phyloP scores from a whole-genome alignment of 2,329 filamentous ascomycete genomes.

The Leptographium flavum region DNA sequence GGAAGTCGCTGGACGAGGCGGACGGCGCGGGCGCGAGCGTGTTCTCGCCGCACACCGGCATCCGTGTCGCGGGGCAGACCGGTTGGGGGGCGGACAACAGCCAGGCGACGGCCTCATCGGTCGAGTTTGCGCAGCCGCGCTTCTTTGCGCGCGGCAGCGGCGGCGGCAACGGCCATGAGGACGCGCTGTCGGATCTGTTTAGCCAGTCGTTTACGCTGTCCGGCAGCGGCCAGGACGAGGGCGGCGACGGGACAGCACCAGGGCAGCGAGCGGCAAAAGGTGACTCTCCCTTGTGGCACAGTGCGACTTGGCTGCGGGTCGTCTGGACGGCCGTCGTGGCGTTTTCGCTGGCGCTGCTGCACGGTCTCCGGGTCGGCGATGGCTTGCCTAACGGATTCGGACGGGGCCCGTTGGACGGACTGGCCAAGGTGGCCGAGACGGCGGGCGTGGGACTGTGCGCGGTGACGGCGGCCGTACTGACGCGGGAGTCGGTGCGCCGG shows the following conservation, averaged over 20 bases:
- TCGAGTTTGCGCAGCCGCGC: constrained; percentile 32
- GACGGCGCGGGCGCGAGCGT: not conserved
- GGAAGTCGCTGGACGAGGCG: constrained; percentile 6
- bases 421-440: constrained; percentile 4
- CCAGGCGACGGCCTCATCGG: not conserved
- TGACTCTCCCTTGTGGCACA: too few relatives aligned
- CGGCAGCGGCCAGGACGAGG: constrained; percentile 6
- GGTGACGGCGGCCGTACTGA: constrained; percentile 4
- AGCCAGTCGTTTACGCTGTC: constrained; percentile 27
- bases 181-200: constrained; percentile 29
- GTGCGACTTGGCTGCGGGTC: not conserved
- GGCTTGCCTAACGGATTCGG: too few relatives aligned
- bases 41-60: not conserved
- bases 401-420: not conserved
- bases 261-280: not conserved
- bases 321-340: not conserved
- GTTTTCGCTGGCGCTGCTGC: not conserved
- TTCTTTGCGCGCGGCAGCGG: constrained; percentile 36
- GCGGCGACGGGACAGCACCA: not conserved
- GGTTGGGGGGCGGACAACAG: not conserved
- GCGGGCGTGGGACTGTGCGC: constrained; percentile 6
- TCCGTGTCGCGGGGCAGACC: too few relatives aligned
- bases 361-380: not conserved
- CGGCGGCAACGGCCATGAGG: constrained; percentile 14
- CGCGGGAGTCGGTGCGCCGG: constrained; percentile 3